Evolutionary conservation across 352 stramenopile species (phyloP), one percentile per base, ranked within the genome.

Genomic region (Globisporangium mamillatum): DNA sequence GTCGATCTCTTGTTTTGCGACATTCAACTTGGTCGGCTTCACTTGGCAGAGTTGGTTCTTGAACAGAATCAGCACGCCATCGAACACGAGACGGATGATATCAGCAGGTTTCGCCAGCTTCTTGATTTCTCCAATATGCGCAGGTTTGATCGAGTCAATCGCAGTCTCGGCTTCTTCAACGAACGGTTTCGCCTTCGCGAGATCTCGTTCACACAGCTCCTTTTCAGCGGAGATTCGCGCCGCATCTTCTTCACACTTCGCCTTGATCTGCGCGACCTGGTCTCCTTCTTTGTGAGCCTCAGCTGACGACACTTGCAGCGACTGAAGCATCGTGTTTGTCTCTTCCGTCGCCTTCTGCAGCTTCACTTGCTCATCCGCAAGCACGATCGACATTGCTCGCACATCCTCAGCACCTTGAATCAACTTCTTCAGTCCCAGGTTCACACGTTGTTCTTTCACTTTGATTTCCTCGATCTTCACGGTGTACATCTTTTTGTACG

Each of bases 31-130:
- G 58, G 90, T 93, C 7, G 86, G 83, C 77, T 98, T 98, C 34
- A 98, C 90, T 0, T 78, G 70, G 38, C 93, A 94, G 22, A 99
- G 71, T 57, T 92, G 92, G 68, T 97, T 79, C 67, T 98, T 97
- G 75, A 99, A 99, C 18, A 99, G 72, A 69, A 99, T 98, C 14
- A 99, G 72, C 66, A 99, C 96, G 57, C 97, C 96, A 75, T 99
- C 97, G 70, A 99, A 99, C 50, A 99, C 96, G 1, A 99, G 79
- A 44, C 98, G 97, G 73, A 99, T 99, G 66, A 99, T 99, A 73
- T 99, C 95, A n/a, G 93, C 94, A 0, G 97, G 97, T 68, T 99
- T 99, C 8, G 93, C 89, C 0, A 99, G 84, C 72, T 98, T 98
- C 81, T 99, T 99, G 63, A 99, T 98, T 80, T 99, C 97, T 72